Base-by-base conservation (phyloP, 2,329 filamentous ascomycete genomes). In the Aureobasidium sp. region DNA sequence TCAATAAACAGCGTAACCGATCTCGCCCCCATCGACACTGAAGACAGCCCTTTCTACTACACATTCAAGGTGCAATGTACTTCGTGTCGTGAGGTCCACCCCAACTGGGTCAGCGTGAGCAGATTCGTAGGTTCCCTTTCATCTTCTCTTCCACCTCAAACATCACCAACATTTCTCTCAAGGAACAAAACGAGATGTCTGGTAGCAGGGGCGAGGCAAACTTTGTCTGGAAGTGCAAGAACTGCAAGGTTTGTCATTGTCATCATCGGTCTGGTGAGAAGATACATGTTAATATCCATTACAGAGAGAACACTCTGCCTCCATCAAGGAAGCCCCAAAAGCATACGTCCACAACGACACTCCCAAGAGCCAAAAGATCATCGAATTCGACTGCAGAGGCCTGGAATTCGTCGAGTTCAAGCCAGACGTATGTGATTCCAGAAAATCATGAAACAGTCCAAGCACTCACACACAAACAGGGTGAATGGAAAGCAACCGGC, bases 171-270 rank as follows among this genome's bases (percentile, higher is more conserved):
- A 54, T 47, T 10, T 42, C n/a, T 22, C 6, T 58, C n/a, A n/a
- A 95, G 89, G 91, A 97, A 67, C 79, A 77, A 64, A 90, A 94
- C 66, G 90, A 96, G 59, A 83, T 96, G 69, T 93, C 88, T 59
- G 90, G 90, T 30, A 96, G 90, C 69, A 81, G 89, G 64, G 93
- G 93, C 59, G 90, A 97, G 70, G 93, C 93, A 57, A 97, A 97
- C 71, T 98, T 98, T 70, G 93, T 98, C n/a, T 98, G 93, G 91
- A 90, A 84, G 70, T 98, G 93, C 79, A 95, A 94, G 72, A 91
- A 93, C 67, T 98, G 93, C 83, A 94, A 93, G 81, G 90, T 93
- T 61, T 25, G 72, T 67, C 8, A 24, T 14, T 2, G 3, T 14
- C 5, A 2, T 38, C 22, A 24, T n/a, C 19, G 12, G 6, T 29